Evolutionary conservation across 2,329 filamentous ascomycete genomes (phyloP), one percentile per base, ranked within the genome.

Genomic region (Clonostachys rhizophaga): DNA sequence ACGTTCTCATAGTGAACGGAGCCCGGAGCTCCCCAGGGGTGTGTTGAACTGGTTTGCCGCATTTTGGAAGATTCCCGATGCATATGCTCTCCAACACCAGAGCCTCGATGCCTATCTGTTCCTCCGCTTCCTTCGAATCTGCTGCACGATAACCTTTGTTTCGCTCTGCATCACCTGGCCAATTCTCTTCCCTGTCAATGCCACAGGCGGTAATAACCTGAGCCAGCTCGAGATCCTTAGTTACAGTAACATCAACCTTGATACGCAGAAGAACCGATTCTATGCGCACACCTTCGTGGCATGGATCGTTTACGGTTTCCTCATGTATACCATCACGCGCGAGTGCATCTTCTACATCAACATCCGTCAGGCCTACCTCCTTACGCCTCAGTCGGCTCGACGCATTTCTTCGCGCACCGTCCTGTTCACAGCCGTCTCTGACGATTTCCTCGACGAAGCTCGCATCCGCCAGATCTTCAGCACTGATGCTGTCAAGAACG

Each of bases 301-400:
- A 1, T 96, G 88, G 79, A 67, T 89, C 45, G 96, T 91, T 62
- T 90, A 96, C 57, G 72, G 81, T 48, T 96, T 97, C 63, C 77
- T 99, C 50, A 84, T 96, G 66, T 92, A 90, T 67, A 89, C 90
- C 58, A 83, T 99, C 47, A 89, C 89, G 33, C 83, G 94, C 51
- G 94, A 99, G 67, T 85, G 85, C 61, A 86, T 99, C 57, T 97
- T 86, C 77, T 95, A 91, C 66, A 89, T 96, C 71, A 95, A 95
- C 58, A 70, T 97, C 45, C 88, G 92, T 53, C 94, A 97, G 69
- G 92, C 92, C 1, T 97, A 95, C 70, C 81, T 91, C n/a, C 76
- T 95, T 48, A 89, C 90, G 3, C 90, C 89, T 1, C 75, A 87
- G 44, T 92, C 95, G 60, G 81, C 90, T 30, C 86, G 84, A 55